Percentiles rank a stretch among this genome's conserved stretches.
These are phyloP conservation scores for Cytospora piceae DNA, from an alignment of 2,329 filamentous ascomycete genomes.

Conservation along the genomic window DNA sequence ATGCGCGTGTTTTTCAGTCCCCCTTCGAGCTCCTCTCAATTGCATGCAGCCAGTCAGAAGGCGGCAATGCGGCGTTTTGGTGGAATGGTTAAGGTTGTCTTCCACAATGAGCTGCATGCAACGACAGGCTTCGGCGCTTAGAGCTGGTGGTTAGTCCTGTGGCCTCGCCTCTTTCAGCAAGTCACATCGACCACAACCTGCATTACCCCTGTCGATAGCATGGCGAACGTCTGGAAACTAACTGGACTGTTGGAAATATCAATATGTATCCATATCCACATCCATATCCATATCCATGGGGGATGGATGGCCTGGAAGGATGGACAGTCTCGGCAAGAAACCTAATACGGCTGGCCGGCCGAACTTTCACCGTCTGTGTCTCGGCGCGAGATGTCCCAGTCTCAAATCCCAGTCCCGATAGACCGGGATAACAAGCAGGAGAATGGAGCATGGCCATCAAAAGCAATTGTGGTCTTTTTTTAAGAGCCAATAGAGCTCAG, in stretches of 20 bases:
- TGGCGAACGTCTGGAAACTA: constrained; percentile 33
- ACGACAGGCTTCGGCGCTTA: constrained; percentile 63
- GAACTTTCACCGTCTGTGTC: constrained; percentile 25
- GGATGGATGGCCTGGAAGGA: too few species aligned
- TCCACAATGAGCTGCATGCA: constrained; percentile 50
- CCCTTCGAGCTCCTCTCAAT: constrained; percentile 29
- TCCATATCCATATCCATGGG: too few species aligned
- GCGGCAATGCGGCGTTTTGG: constrained; percentile 37
- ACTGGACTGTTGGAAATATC: neutral
- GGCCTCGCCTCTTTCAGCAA: constrained; percentile 47
- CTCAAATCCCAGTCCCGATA: neutral
- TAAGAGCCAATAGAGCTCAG: constrained; percentile 22
- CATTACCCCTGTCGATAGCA: constrained; percentile 27
- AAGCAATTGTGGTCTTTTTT: constrained; percentile 18
- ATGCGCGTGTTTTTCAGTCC: constrained; percentile 42
- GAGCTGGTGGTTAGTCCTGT: constrained; percentile 39
- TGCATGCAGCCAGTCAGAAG: constrained; percentile 40
- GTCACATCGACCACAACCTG: constrained; percentile 40
- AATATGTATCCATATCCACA: too few species aligned
- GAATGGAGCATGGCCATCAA: constrained; percentile 22
- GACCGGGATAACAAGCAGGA: constrained; percentile 21
- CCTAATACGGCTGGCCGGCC: constrained; percentile 5
- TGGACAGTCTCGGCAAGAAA: too few species aligned
- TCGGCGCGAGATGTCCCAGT: constrained; percentile 24
- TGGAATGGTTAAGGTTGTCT: constrained; percentile 34